A percentile compares a stretch with the other conserved stretches of the same genome.
Evolutionary conservation across 1,139 yeast species (phyloP).

Genomic region (Tardiomyces depauwii): DNA sequence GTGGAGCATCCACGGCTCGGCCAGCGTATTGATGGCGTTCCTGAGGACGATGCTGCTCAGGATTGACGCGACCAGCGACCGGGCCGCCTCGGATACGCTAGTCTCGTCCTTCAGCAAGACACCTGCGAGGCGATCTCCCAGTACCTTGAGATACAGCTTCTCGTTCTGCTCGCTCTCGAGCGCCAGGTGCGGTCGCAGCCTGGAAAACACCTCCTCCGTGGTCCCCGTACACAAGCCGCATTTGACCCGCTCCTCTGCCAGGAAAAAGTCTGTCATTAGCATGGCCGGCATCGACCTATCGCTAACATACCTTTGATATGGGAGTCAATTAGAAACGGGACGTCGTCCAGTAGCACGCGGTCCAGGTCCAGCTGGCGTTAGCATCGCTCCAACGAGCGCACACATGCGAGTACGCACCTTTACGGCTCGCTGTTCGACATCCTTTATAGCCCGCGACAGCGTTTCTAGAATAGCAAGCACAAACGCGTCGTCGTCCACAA

Average conservation of each 20-base stretch:
- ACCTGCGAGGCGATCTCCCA: conserved; percentile 26
- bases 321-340: conserved; percentile 30
- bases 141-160: conserved; percentile 24
- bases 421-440: conserved; percentile 26
- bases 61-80: conserved; percentile 28
- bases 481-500: conserved; percentile 33
- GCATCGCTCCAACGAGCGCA: conserved; percentile 4
- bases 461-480: conserved; percentile 28
- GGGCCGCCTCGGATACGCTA: conserved; percentile 28
- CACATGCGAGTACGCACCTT: conserved; percentile 6
- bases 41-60: conserved; percentile 32
- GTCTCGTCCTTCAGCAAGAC: conserved; percentile 32
- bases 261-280: not conserved
- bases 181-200: conserved; percentile 40
- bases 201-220: conserved; percentile 20
- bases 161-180: conserved; percentile 19
- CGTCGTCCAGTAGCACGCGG: conserved; percentile 30
- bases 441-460: conserved; percentile 29
- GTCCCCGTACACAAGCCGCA: not conserved
- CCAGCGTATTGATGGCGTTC: conserved; percentile 31
- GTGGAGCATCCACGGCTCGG: conserved; percentile 37
- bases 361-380: conserved; percentile 21
- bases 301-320: conserved; percentile 20
- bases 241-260: not conserved
- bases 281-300: not conserved